A percentile compares a stretch with the other conserved stretches of the same genome.
Conservation (phyloP, 345 rosid species). For the Aurinia saxatilis region DNA sequence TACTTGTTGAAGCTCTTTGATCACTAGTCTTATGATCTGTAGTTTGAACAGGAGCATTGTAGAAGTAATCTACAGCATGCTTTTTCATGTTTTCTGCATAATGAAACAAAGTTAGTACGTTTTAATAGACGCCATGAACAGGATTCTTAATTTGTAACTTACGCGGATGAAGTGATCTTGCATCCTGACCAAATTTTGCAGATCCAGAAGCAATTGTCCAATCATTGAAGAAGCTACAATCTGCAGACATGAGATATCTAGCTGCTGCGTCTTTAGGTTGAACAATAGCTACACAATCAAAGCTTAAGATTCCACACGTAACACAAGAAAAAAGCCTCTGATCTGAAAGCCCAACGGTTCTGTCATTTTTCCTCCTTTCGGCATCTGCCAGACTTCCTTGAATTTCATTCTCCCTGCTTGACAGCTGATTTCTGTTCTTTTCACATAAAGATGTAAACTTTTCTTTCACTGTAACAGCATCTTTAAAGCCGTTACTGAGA, state of each 20-base stretch:
- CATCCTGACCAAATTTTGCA: constrained; percentile 23
- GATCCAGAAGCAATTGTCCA: constrained; percentile 65
- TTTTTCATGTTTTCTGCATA: constrained; percentile 43
- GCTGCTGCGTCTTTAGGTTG: constrained; percentile 83
- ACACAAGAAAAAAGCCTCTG: constrained; percentile 92
- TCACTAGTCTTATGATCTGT: constrained; percentile 24
- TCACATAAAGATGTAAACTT: constrained; percentile 59
- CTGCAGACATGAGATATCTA: constrained; percentile 82
- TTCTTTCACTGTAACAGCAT: constrained; percentile 44
- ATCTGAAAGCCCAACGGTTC: constrained; percentile 56
- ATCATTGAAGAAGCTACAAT: constrained; percentile 84
- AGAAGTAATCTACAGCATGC: constrained; percentile 29
- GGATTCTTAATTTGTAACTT: constrained; percentile 25
- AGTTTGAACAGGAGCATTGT: constrained; percentile 42
- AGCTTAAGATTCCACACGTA: constrained; percentile 83
- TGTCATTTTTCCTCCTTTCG: constrained; percentile 27
- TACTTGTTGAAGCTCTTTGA: constrained; percentile 31
- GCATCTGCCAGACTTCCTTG: constrained; percentile 8
- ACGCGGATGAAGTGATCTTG: constrained; percentile 37
- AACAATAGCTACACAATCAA: constrained; percentile 77
- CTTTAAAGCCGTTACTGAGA: constrained; percentile 20
- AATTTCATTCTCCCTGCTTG: constrained; percentile 27
- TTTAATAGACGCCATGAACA: neutral
- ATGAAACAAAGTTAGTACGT: constrained; percentile 7
- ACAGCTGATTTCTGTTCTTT: constrained; percentile 35